Percentiles rank a stretch among this genome's conserved stretches.
Evolutionary conservation across 306 rosid genomes (phyloP).

Genomic region (Casuarina equisetifolia): DNA sequence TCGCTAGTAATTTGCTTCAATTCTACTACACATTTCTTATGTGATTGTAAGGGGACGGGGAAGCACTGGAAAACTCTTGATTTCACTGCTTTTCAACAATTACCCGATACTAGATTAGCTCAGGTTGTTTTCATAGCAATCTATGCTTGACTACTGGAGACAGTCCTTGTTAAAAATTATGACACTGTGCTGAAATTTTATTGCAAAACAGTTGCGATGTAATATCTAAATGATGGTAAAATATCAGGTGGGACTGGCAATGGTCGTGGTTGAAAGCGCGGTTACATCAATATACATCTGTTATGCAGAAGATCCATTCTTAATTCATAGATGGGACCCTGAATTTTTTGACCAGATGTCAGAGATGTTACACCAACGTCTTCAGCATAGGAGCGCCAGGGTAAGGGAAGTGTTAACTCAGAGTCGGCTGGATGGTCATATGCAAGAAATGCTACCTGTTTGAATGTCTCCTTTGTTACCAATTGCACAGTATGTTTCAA

Average conservation of each 20-base stretch:
- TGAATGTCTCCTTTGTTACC: conserved; percentile 8
- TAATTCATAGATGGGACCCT: conserved; percentile 91
- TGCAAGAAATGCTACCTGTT: conserved; percentile 22
- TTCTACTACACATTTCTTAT: too few relatives aligned
- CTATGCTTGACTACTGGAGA: background rate
- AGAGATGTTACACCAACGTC: conserved; percentile 88
- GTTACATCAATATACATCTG: conserved; percentile 94
- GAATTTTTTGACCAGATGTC: conserved; percentile 93
- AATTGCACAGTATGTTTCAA: conserved; percentile 1
- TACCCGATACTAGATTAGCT: background rate
- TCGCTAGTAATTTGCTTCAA: too few relatives aligned
- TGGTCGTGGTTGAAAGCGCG: conserved; percentile 97
- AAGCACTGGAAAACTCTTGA: background rate
- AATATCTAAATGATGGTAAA: background rate
- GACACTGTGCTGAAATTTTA: background rate
- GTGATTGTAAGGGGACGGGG: background rate
- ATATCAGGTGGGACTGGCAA: conserved; percentile 87
- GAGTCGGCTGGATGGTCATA: conserved; percentile 40
- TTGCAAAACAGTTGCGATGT: background rate
- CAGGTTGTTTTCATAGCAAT: background rate
- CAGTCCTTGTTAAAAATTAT: background rate
- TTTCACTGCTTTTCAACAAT: too few relatives aligned
- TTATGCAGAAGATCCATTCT: conserved; percentile 92
- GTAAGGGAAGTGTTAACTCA: conserved; percentile 66
- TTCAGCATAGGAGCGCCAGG: conserved; percentile 83